These are phyloP conservation scores for Erythrophleum ivorense DNA, from an alignment of 331 rosid species.

Conservation along the genomic window DNA sequence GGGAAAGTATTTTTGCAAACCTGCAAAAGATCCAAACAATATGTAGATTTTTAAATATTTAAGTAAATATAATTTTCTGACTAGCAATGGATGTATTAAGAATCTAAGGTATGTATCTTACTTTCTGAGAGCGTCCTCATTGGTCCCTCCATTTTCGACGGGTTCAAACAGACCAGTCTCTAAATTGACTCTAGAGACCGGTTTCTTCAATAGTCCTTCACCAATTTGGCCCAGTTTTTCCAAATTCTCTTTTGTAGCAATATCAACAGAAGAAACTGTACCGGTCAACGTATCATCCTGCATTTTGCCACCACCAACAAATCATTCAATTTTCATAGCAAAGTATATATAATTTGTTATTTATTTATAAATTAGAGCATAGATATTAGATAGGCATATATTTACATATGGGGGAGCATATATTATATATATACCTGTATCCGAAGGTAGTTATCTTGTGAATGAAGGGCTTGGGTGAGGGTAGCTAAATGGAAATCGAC, in stretches of 20 bases:
- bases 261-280: slow-evolving; percentile 44
- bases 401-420: not conserved
- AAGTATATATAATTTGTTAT: not conserved
- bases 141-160: slow-evolving; percentile 42
- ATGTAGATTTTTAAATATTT: not conserved
- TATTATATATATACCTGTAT: slow-evolving; percentile 40
- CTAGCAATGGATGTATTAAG: not conserved
- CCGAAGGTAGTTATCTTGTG: slow-evolving; percentile 36
- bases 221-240: slow-evolving; percentile 39
- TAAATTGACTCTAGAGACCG: slow-evolving; percentile 50
- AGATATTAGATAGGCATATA: not conserved
- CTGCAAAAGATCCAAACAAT: slow-evolving; percentile 29
- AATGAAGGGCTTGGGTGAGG: slow-evolving; percentile 37
- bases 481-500: slow-evolving; percentile 47
- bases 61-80: not conserved
- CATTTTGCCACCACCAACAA: not conserved
- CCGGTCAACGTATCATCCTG: slow-evolving; percentile 45
- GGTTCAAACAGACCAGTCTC: slow-evolving; percentile 48
- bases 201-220: slow-evolving; percentile 44
- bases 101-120: not conserved
- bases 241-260: slow-evolving; percentile 45
- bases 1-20: slow-evolving; percentile 60
- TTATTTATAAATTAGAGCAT: not conserved
- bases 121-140: slow-evolving; percentile 58
- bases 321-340: not conserved